Evolutionary conservation across 2,329 filamentous ascomycete genomes (phyloP).

Genomic region (Phaeosphaeria sp.): DNA sequence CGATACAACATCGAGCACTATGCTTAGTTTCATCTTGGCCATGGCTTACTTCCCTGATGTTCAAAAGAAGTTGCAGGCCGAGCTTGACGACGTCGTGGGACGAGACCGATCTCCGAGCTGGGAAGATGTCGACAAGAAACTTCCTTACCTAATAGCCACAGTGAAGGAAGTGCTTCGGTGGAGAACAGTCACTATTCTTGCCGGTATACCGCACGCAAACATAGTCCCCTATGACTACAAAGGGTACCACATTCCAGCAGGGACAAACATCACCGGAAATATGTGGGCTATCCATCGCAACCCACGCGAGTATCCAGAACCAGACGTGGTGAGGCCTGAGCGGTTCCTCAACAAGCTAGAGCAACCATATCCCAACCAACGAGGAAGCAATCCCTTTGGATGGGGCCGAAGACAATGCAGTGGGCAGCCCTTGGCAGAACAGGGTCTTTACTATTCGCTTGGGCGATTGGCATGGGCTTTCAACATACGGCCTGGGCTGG

Average conservation of each 20-base stretch:
- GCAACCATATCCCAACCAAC: not conserved
- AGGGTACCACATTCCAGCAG: not conserved
- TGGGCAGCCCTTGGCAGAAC: not conserved
- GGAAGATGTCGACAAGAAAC: conserved; percentile 1
- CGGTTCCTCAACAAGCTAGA: not conserved
- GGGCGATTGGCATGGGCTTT: not conserved
- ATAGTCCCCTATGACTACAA: not conserved
- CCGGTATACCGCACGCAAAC: not conserved
- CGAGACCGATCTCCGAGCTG: conserved; percentile 4
- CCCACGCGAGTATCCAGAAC: not conserved
- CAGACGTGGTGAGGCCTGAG: not conserved
- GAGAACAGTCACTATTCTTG: not conserved
- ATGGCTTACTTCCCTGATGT: conserved; percentile 9
- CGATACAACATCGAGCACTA: conserved; percentile 40
- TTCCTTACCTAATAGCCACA: not conserved
- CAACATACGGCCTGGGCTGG: not conserved
- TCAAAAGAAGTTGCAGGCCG: conserved; percentile 2
- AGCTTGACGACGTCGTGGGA: conserved; percentile 2
- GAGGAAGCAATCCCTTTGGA: not conserved
- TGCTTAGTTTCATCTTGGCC: conserved; percentile 7
- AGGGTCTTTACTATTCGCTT: not conserved
- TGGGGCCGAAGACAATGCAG: not conserved
- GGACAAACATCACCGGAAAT: not conserved
- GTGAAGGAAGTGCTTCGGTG: not conserved
- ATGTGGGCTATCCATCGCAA: conserved; percentile 1